Percentiles rank a stretch among this genome's conserved stretches.
Evolutionary conservation across 2,329 filamentous ascomycete genomes (phyloP).

Genomic region (Fusarium domesticum): DNA sequence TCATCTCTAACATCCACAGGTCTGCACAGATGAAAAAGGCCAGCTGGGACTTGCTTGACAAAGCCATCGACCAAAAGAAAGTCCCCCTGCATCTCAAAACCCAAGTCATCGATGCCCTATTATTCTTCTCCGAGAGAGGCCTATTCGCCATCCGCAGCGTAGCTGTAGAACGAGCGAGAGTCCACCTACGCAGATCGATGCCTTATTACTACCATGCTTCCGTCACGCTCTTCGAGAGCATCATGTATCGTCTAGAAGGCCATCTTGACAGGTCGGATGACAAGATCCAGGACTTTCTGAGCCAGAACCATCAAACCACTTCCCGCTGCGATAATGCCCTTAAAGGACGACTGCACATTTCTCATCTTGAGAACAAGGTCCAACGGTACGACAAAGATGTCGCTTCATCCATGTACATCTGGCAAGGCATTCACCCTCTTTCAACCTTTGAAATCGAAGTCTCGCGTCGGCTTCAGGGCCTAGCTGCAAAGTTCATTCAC

Average conservation of each 20-base stretch:
- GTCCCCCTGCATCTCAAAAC: conserved; percentile 14
- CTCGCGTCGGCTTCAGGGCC: conserved; percentile 33
- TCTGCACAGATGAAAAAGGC: conserved; percentile 22
- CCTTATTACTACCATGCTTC: conserved; percentile 34
- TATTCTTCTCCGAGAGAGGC: conserved; percentile 35
- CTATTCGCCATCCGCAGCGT: conserved; percentile 22
- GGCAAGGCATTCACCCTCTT: conserved; percentile 29
- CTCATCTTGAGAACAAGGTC: conserved; percentile 36
- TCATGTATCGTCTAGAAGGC: conserved; percentile 29
- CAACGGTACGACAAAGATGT: conserved; percentile 32
- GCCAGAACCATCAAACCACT: conserved; percentile 5
- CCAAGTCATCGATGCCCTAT: conserved; percentile 27
- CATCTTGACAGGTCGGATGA: conserved; percentile 27
- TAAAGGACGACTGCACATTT: conserved; percentile 34
- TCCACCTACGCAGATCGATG: conserved; percentile 29
- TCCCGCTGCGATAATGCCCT: conserved; percentile 31
- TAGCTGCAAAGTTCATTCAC: conserved; percentile 33
- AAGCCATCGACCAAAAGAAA: conserved; percentile 9
- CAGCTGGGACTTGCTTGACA: conserved; percentile 30
- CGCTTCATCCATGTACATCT: conserved; percentile 30
- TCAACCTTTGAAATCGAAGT: conserved; percentile 35
- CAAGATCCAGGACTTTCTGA: conserved; percentile 25
- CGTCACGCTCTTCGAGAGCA: conserved; percentile 32
- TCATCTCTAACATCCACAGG: conserved; percentile 20
- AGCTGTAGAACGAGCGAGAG: conserved; percentile 27